Percentiles rank a stretch among this genome's conserved stretches.
Conservation (phyloP, 345 rosid species). For the Eucalyptus leucophloia region DNA sequence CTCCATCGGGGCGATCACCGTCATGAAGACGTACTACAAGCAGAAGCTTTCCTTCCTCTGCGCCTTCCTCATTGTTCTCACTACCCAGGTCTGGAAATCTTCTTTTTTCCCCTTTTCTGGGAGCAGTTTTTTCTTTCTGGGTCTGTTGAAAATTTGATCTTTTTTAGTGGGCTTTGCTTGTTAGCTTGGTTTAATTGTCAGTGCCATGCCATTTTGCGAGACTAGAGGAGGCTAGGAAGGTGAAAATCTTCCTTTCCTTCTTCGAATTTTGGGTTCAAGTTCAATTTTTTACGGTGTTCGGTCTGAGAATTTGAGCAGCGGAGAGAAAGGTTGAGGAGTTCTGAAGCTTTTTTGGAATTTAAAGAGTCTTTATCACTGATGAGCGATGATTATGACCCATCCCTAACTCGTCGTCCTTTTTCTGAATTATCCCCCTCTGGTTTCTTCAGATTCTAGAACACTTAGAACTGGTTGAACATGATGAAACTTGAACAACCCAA, state of each 20-base stretch:
- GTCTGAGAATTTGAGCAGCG: background rate
- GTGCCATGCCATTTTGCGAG: background rate
- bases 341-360: background rate
- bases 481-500: background rate
- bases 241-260: background rate
- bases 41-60: conserved; percentile 71
- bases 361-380: background rate
- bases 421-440: background rate
- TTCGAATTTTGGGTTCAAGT: background rate
- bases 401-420: background rate
- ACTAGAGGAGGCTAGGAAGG: background rate
- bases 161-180: background rate
- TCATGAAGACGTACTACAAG: conserved; percentile 93
- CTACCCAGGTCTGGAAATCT: conserved; percentile 51
- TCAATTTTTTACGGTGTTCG: background rate
- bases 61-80: conserved; percentile 69
- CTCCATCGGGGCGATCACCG: conserved; percentile 95
- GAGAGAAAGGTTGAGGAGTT: background rate
- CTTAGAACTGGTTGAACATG: background rate
- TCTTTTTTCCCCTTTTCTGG: background rate
- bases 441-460: background rate
- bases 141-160: background rate
- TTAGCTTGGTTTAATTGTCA: background rate
- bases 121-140: background rate
- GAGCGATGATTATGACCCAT: background rate